Percentiles rank a stretch among this genome's conserved stretches.
These are phyloP conservation scores for Cyclocybe aegerita DNA, from an alignment of 768 basidiomycete genomes.

Conservation along the genomic window DNA sequence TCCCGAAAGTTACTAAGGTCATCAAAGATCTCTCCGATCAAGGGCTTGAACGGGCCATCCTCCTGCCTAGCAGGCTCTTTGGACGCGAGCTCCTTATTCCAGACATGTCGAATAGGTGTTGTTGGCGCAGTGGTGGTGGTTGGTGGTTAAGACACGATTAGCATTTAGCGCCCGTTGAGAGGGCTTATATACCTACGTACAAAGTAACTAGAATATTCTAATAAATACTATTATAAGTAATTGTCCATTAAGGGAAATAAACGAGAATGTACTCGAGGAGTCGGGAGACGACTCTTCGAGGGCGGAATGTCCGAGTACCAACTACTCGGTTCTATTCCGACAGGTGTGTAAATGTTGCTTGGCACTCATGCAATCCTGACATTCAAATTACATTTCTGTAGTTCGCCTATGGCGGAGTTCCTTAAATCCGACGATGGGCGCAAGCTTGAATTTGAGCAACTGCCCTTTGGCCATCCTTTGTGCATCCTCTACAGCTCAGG, in stretches of 20 bases:
- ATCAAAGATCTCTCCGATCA: conserved; percentile 44
- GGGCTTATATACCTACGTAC: no score
- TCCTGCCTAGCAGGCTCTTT: conserved; percentile 59
- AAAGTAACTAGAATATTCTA: no score
- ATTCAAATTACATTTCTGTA: conserved; percentile 19
- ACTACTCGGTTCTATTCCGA: no score
- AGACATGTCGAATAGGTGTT: conserved; percentile 34
- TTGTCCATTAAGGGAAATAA: no score
- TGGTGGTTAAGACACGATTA: no score
- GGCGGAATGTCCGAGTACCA: no score
- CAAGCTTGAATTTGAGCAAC: conserved; percentile 63
- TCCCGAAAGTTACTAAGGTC: conserved; percentile 54
- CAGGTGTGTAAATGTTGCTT: background rate
- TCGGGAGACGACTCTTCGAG: no score
- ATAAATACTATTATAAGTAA: no score
- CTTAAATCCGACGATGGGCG: conserved; percentile 46
- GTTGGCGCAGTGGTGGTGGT: no score
- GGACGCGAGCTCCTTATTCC: conserved; percentile 35
- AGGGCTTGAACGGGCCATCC: conserved; percentile 51
- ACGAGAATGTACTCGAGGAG: no score
- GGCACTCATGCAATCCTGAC: background rate
- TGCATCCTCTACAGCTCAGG: conserved; percentile 88
- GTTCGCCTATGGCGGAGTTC: conserved; percentile 51
- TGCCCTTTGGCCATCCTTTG: conserved; percentile 76
- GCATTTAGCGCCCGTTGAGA: no score